These are phyloP conservation scores for Saccharum hybrid DNA, from an alignment of 202 grass and related monocot genomes.

Conservation along the genomic window DNA sequence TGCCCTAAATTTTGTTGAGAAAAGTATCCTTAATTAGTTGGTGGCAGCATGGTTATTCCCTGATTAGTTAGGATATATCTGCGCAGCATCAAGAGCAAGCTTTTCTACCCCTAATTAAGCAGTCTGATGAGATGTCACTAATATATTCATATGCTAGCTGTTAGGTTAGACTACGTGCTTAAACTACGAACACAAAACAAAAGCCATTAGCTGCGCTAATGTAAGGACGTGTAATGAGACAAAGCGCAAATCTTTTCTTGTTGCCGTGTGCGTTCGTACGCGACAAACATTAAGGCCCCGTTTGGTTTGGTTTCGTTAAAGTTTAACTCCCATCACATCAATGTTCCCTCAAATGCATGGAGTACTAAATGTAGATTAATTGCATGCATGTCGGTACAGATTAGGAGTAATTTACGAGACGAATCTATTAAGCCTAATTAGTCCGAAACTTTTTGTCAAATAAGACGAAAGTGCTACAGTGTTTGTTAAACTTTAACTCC, in stretches of 20 bases:
- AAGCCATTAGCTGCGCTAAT: slow-evolving; percentile 49
- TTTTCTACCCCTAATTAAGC: not conserved
- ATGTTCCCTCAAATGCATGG: no score
- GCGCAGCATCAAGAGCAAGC: not conserved
- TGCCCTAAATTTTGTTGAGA: not conserved
- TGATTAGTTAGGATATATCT: slow-evolving; percentile 1
- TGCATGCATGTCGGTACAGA: no score
- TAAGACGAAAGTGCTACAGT: no score
- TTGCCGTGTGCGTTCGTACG: slow-evolving; percentile 26
- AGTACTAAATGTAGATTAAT: no score
- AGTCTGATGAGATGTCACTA: slow-evolving; percentile 28
- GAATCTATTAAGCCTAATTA: no score
- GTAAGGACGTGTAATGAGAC: slow-evolving; percentile 53
- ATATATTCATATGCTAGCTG: slow-evolving; percentile 31
- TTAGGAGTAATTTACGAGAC: no score
- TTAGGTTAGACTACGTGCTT: slow-evolving; percentile 45
- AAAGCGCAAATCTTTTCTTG: slow-evolving; percentile 50
- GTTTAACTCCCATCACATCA: no score
- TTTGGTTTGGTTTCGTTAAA: no score
- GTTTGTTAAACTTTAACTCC: no score
- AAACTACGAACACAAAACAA: slow-evolving; percentile 55
- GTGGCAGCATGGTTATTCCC: slow-evolving; percentile 16
- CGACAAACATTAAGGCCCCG: slow-evolving; percentile 44
- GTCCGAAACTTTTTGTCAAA: no score
- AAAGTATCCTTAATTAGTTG: not conserved